Base-by-base conservation (phyloP, 2,329 filamentous ascomycete genomes). In the Xylariaceae sp. region DNA sequence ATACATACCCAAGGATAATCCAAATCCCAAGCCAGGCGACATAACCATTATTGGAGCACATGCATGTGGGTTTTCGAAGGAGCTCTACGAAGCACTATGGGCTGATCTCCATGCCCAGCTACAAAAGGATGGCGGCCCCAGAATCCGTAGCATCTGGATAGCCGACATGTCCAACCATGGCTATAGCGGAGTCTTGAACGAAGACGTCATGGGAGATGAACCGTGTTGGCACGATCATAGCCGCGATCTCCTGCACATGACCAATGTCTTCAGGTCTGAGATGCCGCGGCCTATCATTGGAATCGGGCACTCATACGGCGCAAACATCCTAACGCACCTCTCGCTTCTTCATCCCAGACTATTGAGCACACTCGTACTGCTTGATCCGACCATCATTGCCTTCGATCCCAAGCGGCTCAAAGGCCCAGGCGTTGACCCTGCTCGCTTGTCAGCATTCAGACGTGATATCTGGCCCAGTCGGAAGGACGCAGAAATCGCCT, bases 41-140 rank as follows among this genome's bases (percentile, higher is more conserved):
- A 75, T 97, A 9, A 97, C 90, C 17, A 85, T 97, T 53, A 84
- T 97, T 50, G 90, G 82, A 11, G 87, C 87, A 5, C 92, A 97
- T 72, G 93, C 90, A 45, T 97, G 97, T 73, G 93, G 87, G 11
- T 96, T 97, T 60, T 88, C 90, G 11, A 97, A 97, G 88, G 93
- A 97, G 75, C 72, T 97, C 2, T 97, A 97, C 66, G 92, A 97
- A 64, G 89, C 93, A 0, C 75, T 97, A 0, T 97, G 91, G 88
- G 89, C 93, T 53, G 90, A 96, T 47, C 75, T 97, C 1, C 75
- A 88, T 60, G 71, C 76, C 16, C 55, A 31, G 13, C 22, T 28
- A 28, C 22, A 28, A 7, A 28, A 28, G 22, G 48, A 16, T 74
- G 85, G 6, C 78, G 80, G 58, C 66, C 71, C 13, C 49, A 77